Base-by-base conservation (phyloP, 106 monocot genomes). In the Posidonia australis region DNA sequence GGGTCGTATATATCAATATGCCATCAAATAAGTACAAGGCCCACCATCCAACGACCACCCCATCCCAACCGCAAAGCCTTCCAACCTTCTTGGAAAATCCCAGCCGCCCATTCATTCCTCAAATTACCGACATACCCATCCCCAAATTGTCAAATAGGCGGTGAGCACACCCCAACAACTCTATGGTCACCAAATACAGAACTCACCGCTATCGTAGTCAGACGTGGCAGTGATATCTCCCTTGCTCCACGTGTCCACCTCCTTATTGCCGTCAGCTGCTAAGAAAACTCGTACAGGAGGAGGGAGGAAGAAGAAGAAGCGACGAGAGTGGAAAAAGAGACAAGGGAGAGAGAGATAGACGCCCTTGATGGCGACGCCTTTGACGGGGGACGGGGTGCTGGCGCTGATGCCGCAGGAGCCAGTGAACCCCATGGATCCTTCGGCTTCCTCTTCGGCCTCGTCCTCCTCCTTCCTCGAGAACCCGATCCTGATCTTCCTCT, bases 401-500 rank as follows among this genome's bases (percentile, higher is more conserved):
- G 79, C 79, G 3, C 65, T 79, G 36, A 74, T 79, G 58, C 79
- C 78, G 26, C 75, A 54, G 58, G 75, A 64, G 43, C 42, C 60
- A 6, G 41, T 64, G 23, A 66, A 51, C 16, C 43, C 81, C 18
- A 72, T 76, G 25, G 71, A 70, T 22, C 30, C 32, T 28, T 45
- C 61, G 16, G 46, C 64, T 22, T 60, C 75, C 0, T 54, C 54
- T 1, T 1, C 56, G 58, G 18, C 48, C 45, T 55, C 5, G 41
- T 63, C 12, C 11, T 52, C 19, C 29, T 75, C 73, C 29, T 64
- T 65, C 28, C 30, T 84, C 61, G 74, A 68, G 67, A 81, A 81
- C 13, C 98, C 98, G 67, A 81, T 98, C 25, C 48, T 91, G 75
- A 83, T 98, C 14, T 88, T 98, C 44, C 61, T 91, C 5, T 79